Conservation (phyloP, 805 yeast genomes). For the Kuraishia molischiana region DNA sequence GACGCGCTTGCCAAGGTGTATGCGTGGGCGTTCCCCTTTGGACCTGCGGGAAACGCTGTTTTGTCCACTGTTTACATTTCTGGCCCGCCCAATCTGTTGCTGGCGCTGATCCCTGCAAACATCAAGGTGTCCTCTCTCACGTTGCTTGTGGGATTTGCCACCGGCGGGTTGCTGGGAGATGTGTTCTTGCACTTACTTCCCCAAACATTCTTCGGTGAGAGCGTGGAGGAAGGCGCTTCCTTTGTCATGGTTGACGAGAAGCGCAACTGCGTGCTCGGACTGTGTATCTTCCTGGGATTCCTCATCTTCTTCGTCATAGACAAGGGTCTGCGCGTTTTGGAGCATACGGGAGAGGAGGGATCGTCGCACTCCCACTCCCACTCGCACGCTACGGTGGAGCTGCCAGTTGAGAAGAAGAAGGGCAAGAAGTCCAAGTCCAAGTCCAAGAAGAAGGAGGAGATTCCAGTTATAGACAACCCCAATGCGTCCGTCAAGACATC, state of each 20-base stretch:
- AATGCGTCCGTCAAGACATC: slow-evolving; percentile 33
- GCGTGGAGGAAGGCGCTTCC: slow-evolving; percentile 27
- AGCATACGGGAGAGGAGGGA: slow-evolving; percentile 21
- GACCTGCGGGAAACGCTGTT: slow-evolving; percentile 53
- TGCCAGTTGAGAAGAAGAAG: slow-evolving; percentile 9
- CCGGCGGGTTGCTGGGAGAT: slow-evolving; percentile 71
- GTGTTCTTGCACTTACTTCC: slow-evolving; percentile 66
- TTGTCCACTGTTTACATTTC: slow-evolving; percentile 57
- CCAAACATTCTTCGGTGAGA: slow-evolving; percentile 50
- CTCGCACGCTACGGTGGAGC: slow-evolving; percentile 18
- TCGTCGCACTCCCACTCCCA: slow-evolving; percentile 33
- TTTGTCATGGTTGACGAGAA: slow-evolving; percentile 43
- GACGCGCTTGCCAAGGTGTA: slow-evolving; percentile 19
- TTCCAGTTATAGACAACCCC: slow-evolving; percentile 23
- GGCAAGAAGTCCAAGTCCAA: slow-evolving; percentile 11
- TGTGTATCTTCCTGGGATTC: slow-evolving; percentile 53
- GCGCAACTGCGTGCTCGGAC: slow-evolving; percentile 38
- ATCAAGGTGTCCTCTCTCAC: slow-evolving; percentile 41
- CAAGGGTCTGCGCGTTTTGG: slow-evolving; percentile 43
- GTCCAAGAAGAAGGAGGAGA: slow-evolving; percentile 9
- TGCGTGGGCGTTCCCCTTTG: slow-evolving; percentile 35
- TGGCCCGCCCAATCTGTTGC: slow-evolving; percentile 50
- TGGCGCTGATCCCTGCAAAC: slow-evolving; percentile 46
- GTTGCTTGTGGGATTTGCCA: slow-evolving; percentile 58
- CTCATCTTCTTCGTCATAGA: slow-evolving; percentile 52